Evolutionary conservation across 1,139 yeast genomes (phyloP), one percentile per base, ranked within the genome.

Genomic region (Suhomyces anneliseae): DNA sequence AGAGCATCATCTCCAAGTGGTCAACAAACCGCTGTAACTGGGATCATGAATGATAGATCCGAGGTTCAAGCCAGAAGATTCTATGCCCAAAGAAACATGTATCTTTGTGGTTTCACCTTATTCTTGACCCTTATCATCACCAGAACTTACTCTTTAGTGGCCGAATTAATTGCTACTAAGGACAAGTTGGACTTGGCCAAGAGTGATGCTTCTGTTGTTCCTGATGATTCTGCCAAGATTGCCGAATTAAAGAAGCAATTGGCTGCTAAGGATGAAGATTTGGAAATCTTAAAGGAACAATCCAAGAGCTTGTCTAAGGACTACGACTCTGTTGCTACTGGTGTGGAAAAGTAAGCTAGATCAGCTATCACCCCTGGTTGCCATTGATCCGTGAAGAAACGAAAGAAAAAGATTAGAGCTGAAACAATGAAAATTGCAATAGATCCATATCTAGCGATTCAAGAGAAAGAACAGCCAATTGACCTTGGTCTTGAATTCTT

Each of bases 31-130:
- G 52, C 46, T 14, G 48, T 60, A 15, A 53, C 61, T 31, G 66
- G 68, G 1, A 53, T 70, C 27, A 51, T 75, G 50, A 73, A 70
- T 53, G 92, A 87, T 58, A 76, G 96, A 48, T 72, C 90, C 8
- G 97, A 90, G 58, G 75, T 86, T 52, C 95, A 87, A 66, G 92
- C 97, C 24, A 82, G 97, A 68, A 80, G 92, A 62, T 95, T 95
- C 69, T 90, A 92, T 62, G 90, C 97, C 19, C 99, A 95, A 73
- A 83, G 99, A 72, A 95, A 95, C 74, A 85, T 92, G 87, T 95
- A 95, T 62, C 79, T 95, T 50, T 90, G 97, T 59, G 99, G 99
- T 1, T 90, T 92, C 70, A 90, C 98, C 3, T 78, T 95, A 66
- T 95, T 95, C 66, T 75, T 93, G 62, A 88, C 97, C 1, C 76